These are phyloP conservation scores for Eucalyptus sp. DNA, from an alignment of 345 rosid species.

Conservation along the genomic window DNA sequence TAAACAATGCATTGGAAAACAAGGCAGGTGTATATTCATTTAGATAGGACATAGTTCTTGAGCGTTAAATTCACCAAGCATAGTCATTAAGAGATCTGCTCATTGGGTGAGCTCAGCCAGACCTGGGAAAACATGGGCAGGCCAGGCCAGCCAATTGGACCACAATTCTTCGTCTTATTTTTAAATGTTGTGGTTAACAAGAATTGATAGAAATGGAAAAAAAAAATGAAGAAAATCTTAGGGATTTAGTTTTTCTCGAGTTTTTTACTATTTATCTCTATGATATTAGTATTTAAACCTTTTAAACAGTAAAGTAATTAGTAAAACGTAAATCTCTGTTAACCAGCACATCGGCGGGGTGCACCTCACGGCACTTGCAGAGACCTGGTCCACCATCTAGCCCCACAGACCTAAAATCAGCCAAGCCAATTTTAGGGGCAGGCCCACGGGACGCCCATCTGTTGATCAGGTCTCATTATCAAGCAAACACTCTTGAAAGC, in stretches of 20 bases:
- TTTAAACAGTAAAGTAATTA: background rate
- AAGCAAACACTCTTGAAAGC: background rate
- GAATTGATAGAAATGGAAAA: background rate
- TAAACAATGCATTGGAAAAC: background rate
- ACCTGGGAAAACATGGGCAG: background rate
- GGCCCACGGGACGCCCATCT: background rate
- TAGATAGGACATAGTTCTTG: background rate
- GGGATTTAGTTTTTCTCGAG: background rate
- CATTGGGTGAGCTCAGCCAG: background rate
- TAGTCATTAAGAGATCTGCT: background rate
- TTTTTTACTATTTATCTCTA: background rate
- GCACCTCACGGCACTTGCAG: background rate
- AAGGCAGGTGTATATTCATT: background rate
- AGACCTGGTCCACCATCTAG: background rate
- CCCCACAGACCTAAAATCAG: background rate
- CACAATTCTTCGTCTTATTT: background rate
- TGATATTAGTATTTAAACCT: background rate
- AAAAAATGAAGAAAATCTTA: background rate
- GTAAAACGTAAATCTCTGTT: background rate
- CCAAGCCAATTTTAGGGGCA: background rate
- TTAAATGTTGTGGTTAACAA: background rate
- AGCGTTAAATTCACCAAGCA: background rate
- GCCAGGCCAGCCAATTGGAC: background rate
- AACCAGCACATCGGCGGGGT: accelerated
- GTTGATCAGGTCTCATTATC: background rate